phyloP scores from a whole-genome alignment of 2,329 filamentous ascomycete species.

The Alternaria ventricosa region DNA sequence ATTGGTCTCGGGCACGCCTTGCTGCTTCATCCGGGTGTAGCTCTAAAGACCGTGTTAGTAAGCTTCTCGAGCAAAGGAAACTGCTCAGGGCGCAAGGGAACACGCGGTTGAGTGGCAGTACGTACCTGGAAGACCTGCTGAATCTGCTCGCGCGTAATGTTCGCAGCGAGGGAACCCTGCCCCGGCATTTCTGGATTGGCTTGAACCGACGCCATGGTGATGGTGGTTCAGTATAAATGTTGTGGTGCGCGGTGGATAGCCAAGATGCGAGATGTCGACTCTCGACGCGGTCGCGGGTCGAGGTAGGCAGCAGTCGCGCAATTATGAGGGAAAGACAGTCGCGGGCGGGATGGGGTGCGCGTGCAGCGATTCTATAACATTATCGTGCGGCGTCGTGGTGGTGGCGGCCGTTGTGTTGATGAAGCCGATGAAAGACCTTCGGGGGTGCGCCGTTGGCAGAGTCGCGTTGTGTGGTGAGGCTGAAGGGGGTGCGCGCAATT shows the following conservation, averaged over 20 bases:
- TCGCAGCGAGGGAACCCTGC: conserved; percentile 66
- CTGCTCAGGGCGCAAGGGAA: conserved; percentile 1
- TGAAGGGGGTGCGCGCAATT: conserved; percentile 37
- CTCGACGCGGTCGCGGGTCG: conserved; percentile 28
- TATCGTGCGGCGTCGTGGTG: conserved; percentile 41
- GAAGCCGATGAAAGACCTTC: conserved; percentile 40
- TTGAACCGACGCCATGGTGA: conserved; percentile 80
- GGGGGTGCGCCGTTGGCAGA: conserved; percentile 38
- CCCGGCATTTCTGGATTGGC: conserved; percentile 71
- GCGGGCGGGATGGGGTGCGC: conserved; percentile 27
- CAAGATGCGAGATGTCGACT: conserved; percentile 14
- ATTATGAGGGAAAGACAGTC: conserved; percentile 32
- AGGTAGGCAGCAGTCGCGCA: conserved; percentile 28
- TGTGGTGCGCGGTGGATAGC: conserved; percentile 21
- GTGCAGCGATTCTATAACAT: conserved; percentile 44
- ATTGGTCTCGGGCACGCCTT: conserved; percentile 79
- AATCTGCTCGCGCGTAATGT: conserved; percentile 77
- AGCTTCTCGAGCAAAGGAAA: conserved; percentile 4
- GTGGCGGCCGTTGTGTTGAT: conserved; percentile 30
- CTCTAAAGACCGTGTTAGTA: conserved; percentile 66
- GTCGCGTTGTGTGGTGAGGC: conserved; percentile 39
- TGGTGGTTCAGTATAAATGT: conserved; percentile 17
- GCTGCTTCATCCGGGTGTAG: conserved; percentile 86
- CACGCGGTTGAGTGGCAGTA: conserved; percentile 13
- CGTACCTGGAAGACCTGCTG: conserved; percentile 75